Conservation (phyloP, 768 basidiomycete species). For the Phlegmacium glaucopus region DNA sequence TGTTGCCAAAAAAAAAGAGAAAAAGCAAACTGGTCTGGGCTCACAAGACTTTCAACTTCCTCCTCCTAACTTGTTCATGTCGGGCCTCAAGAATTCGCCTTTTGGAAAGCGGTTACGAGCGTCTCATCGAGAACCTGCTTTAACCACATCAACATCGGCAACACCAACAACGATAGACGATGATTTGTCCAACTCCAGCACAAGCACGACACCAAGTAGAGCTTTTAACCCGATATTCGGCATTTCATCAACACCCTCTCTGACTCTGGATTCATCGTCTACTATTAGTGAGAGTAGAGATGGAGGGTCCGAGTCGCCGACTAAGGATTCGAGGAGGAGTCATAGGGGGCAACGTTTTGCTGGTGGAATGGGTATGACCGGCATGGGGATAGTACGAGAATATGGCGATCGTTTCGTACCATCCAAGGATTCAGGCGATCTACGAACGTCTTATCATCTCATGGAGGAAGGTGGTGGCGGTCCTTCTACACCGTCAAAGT, state of each 20-base stretch:
- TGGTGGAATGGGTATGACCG: constrained; percentile 4
- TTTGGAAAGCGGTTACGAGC: constrained; percentile 83
- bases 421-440: constrained; percentile 56
- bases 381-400: constrained; percentile 33
- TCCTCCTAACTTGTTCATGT: constrained; percentile 40
- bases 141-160: constrained; percentile 33
- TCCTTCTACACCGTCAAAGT: constrained; percentile 58
- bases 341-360: neutral
- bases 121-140: constrained; percentile 59
- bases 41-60: too few species aligned
- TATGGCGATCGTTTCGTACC: constrained; percentile 72
- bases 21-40: too few species aligned
- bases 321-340: constrained; percentile 10
- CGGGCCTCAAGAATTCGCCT: constrained; percentile 78
- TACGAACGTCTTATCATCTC: constrained; percentile 66
- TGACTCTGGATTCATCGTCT: constrained; percentile 53
- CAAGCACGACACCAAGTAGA: constrained; percentile 5
- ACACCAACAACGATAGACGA: constrained; percentile 1
- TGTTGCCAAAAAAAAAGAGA: too few species aligned
- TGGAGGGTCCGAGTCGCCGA: constrained; percentile 23
- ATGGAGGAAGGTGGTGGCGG: constrained; percentile 46
- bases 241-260: constrained; percentile 44
- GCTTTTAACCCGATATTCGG: constrained; percentile 46
- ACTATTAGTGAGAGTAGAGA: constrained; percentile 51
- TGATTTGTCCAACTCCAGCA: too few species aligned